Evolutionary conservation across 2,329 filamentous ascomycete species (phyloP).

Genomic region (Sphaceloma murrayae): DNA sequence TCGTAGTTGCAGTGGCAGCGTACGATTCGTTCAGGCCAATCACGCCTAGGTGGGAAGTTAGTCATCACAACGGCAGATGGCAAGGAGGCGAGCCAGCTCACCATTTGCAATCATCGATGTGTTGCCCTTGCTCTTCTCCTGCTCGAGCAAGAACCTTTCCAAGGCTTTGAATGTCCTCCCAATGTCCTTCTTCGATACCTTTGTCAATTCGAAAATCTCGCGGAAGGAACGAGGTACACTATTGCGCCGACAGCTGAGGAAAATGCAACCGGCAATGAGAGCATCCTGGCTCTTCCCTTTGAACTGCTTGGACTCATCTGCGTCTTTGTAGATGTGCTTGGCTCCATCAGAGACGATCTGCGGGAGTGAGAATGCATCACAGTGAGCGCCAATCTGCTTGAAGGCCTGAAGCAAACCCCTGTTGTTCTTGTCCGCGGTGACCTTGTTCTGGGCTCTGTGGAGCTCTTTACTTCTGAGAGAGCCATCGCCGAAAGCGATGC

Average conservation of each 20-base stretch:
- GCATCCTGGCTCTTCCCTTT: conserved; percentile 92
- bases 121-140: conserved; percentile 48
- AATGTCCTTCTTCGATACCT: conserved; percentile 94
- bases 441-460: conserved; percentile 74
- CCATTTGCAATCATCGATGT: conserved; percentile 35
- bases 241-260: conserved; percentile 90
- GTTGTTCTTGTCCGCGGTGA: conserved; percentile 70
- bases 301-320: conserved; percentile 85
- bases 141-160: conserved; percentile 74
- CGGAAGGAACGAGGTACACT: conserved; percentile 81
- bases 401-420: conserved; percentile 72
- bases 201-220: conserved; percentile 87
- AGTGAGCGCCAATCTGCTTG: conserved; percentile 79
- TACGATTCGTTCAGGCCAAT: conserved; percentile 22
- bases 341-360: conserved; percentile 77
- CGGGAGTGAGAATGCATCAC: conserved; percentile 73
- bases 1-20: conserved; percentile 22
- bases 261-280: conserved; percentile 92
- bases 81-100: conserved; percentile 32
- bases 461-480: conserved; percentile 64
- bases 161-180: conserved; percentile 89
- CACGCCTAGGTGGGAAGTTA: conserved; percentile 23
- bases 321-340: conserved; percentile 90
- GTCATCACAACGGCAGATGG: too few species aligned
- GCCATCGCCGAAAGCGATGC: conserved; percentile 72